Evolutionary conservation across 2,329 filamentous ascomycete genomes (phyloP), one percentile per base, ranked within the genome.

Genomic region (Fusarium abutilonis): DNA sequence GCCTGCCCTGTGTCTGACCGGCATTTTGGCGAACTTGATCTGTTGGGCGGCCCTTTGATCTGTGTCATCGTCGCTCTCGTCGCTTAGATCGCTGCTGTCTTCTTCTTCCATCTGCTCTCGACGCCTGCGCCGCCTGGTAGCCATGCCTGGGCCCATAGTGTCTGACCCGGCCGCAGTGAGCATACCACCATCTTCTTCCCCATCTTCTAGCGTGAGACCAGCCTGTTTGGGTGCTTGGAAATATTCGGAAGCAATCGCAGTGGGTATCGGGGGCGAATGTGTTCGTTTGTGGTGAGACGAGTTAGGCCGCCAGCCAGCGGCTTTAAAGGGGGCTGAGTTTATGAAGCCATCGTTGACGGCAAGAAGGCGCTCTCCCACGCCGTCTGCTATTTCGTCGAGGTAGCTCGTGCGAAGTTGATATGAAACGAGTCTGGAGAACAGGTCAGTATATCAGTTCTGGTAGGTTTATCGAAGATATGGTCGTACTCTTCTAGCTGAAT

Each of bases 1-100:
- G 10, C 92, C 94, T 23, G 93, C 91, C 52, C 94, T 88, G 66
- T 87, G 88, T 28, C 93, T 86, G 39, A 97, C 84, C 1, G 95
- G 94, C 91, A 97, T 94, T 77, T 98, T 98, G 44, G 90, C 88
- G 76, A 99, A 99, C 72, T 94, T 93, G 74, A 98, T 97, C 74
- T 96, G 92, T 73, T 96, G 92, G 3, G 90, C 89, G 40, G 91
- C 89, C 51, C 92, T 88, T 60, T 87, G 83, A 53, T 92, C 89
- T 2, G 85, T 82, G 48, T 93, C 90, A 21, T 93, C 90, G 46
- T 95, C 91, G 68, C 90, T 94, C 67, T 94, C 90, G 69, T 95
- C 91, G 72, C 89, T 93, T 50, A 94, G 78, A 69, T 94, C 91
- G 71, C 90, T 93, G 75, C 91, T 95, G 71, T 94, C 91, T 55